A percentile compares a stretch with the other conserved stretches of the same genome.
Evolutionary conservation across 2,329 filamentous ascomycete genomes (phyloP).

Genomic region (Trichophyton verrucosum): DNA sequence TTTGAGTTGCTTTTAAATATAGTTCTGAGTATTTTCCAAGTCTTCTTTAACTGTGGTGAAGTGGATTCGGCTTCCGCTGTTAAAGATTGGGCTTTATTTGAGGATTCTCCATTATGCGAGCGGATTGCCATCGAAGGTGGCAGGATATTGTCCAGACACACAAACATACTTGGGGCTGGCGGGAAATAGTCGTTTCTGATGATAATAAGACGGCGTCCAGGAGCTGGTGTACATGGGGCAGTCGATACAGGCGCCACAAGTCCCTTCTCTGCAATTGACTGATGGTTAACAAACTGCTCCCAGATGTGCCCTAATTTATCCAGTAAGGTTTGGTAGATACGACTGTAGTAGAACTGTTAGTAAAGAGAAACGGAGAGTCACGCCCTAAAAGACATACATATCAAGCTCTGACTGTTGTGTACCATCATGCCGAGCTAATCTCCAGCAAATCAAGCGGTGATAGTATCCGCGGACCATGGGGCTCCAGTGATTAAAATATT

Average conservation of each 20-base stretch:
- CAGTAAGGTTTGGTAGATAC: constrained; percentile 56
- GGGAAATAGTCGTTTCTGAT: constrained; percentile 63
- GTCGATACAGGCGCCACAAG: constrained; percentile 54
- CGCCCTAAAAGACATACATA: constrained; percentile 41
- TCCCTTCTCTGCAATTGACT: constrained; percentile 50
- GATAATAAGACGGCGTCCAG: constrained; percentile 76
- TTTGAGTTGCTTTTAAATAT: constrained; percentile 37
- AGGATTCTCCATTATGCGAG: constrained; percentile 22
- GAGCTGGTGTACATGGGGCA: constrained; percentile 70
- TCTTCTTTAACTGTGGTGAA: constrained; percentile 25
- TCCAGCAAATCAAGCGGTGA: constrained; percentile 83
- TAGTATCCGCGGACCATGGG: constrained; percentile 91
- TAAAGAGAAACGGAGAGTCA: constrained; percentile 12
- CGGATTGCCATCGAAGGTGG: constrained; percentile 20
- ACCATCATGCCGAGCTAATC: constrained; percentile 64
- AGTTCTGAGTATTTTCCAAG: constrained; percentile 42
- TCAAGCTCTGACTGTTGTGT: constrained; percentile 50
- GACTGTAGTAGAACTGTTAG: constrained; percentile 34
- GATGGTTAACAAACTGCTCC: constrained; percentile 67
- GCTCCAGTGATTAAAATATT: constrained; percentile 86
- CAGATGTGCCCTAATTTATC: constrained; percentile 59
- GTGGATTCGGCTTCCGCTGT: constrained; percentile 14
- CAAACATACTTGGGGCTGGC: constrained; percentile 41
- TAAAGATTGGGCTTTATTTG: constrained; percentile 15
- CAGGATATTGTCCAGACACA: constrained; percentile 23